These are phyloP conservation scores for Kodamaea kakaduensis DNA, from an alignment of 805 yeast genomes.

Conservation along the genomic window DNA sequence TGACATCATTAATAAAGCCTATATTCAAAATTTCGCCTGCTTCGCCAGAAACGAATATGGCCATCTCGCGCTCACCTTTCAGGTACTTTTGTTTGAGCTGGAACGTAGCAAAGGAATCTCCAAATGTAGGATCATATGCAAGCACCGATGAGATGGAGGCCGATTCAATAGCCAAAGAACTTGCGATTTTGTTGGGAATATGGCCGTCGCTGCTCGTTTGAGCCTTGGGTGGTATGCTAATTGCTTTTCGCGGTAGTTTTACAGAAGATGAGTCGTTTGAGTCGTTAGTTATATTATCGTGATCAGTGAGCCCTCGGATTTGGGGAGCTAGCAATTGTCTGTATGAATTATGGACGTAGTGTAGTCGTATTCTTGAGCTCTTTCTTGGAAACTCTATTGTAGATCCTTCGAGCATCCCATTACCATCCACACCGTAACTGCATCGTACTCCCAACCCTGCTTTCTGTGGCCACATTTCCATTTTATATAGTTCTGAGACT, in stretches of 20 bases:
- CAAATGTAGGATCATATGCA: constrained; percentile 36
- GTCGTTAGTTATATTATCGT: not conserved
- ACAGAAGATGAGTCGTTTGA: not conserved
- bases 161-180: constrained; percentile 22
- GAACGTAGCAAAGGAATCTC: constrained; percentile 20
- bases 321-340: constrained; percentile 5
- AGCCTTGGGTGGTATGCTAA: not conserved
- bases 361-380: constrained; percentile 7
- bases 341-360: constrained; percentile 5
- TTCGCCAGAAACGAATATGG: constrained; percentile 30
- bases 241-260: not conserved
- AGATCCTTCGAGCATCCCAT: constrained; percentile 8
- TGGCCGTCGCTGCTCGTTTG: constrained; percentile 9
- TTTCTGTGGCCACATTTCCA: constrained; percentile 18
- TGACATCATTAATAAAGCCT: not conserved
- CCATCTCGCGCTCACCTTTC: constrained; percentile 9
- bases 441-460: constrained; percentile 16
- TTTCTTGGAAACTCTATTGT: constrained; percentile 8
- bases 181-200: constrained; percentile 22
- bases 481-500: not conserved
- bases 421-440: constrained; percentile 16
- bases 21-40: constrained; percentile 27
- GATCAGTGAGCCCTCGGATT: not conserved
- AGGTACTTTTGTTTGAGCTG: constrained; percentile 12
- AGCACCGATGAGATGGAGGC: constrained; percentile 19